Evolutionary conservation across 805 yeast genomes (phyloP), one percentile per base, ranked within the genome.

Genomic region (Kluyveromyces siamensis): DNA sequence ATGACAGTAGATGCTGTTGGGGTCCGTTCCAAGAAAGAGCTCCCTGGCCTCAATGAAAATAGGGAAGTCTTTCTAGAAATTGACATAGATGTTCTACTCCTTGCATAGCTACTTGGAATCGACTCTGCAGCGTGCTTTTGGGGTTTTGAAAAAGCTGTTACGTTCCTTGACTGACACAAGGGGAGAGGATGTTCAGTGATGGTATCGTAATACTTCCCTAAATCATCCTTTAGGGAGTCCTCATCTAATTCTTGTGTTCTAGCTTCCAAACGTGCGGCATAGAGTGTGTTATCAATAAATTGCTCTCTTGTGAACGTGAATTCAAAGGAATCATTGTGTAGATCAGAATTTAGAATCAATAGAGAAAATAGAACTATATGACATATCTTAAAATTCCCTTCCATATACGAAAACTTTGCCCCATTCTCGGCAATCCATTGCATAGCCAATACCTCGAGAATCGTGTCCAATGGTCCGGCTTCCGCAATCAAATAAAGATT

Each of bases 401-500:
- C 40, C 71, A 72, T 61, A 72, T 74, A 48, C 11, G 41, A 37
- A 27, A 49, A 37, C 0, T 58, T 55, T 56, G 67, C 18, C 72
- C 76, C 67, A 70, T 79, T 68, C 63, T 61, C 75, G 27, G 62
- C 62, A 19, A 72, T 68, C 82, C 90, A 87, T 47, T 81, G 75
- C 46, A 71, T 70, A 17, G 93, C 77, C 59, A 86, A 82, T 2
- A 81, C 73, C 41, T 84, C 82, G 48, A 88, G 68, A 30, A 87
- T 75, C 44, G 86, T 74, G 64, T 87, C 93, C 46, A 87, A 80
- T 57, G 83, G 84, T 57, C 84, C 90, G 2, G 93, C 80, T 66
- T 88, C 96, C 7, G 91, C 96, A 58, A 80, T 79, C 57, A 88
- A 73, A 65, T 83, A 84, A n/a, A 87, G 60, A 54, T 73, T 77